phyloP scores from a whole-genome alignment of 805 yeast genomes.

The Tetrapisispora iriomotensis region DNA sequence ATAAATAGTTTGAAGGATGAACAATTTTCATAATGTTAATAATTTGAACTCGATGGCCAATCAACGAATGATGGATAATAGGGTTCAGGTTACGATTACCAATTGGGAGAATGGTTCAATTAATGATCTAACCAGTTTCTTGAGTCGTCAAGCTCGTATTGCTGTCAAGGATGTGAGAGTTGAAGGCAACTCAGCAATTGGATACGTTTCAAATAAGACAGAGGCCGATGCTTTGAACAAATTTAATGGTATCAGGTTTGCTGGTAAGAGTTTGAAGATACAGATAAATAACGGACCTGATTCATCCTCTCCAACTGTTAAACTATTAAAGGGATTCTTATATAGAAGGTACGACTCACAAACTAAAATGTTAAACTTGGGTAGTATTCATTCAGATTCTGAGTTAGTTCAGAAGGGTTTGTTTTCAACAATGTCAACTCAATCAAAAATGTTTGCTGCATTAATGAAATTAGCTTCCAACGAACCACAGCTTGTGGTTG shows the following conservation, averaged over 20 bases:
- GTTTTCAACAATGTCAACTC: constrained; percentile 48
- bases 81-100: constrained; percentile 47
- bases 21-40: constrained; percentile 21
- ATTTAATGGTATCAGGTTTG: constrained; percentile 73
- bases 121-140: constrained; percentile 57
- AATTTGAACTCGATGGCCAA: constrained; percentile 19
- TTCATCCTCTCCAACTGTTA: constrained; percentile 38
- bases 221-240: constrained; percentile 52
- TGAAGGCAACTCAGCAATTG: constrained; percentile 50
- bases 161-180: constrained; percentile 43
- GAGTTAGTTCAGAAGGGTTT: constrained; percentile 51
- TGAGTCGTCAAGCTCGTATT: constrained; percentile 57
- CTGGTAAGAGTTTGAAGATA: constrained; percentile 58
- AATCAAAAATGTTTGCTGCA: constrained; percentile 83
- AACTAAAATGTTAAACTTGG: constrained; percentile 57
- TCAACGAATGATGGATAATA: constrained; percentile 25
- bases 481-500: constrained; percentile 39
- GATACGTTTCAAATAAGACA: constrained; percentile 40
- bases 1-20: constrained; percentile 10
- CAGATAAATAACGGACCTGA: constrained; percentile 24
- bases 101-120: constrained; percentile 79
- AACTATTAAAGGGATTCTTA: constrained; percentile 51
- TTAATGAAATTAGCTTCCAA: constrained; percentile 69
- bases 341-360: constrained; percentile 57
- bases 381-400: constrained; percentile 55